Evolutionary conservation across 1,139 yeast genomes (phyloP).

Genomic region (Geotrichum carabidarum): DNA sequence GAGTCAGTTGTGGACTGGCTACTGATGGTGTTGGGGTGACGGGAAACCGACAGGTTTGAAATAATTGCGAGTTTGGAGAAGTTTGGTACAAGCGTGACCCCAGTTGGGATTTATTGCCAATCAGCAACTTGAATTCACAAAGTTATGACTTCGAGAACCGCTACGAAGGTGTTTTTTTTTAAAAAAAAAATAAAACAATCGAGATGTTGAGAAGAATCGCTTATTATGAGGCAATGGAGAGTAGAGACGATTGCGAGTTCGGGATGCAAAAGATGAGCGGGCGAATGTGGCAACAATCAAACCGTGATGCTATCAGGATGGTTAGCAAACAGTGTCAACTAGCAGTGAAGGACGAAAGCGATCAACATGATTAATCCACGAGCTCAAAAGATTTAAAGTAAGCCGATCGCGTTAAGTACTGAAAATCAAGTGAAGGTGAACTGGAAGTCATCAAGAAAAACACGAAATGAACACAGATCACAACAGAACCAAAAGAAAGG

Average conservation of each 20-base stretch:
- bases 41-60: conserved; percentile 7
- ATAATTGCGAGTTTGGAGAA: conserved; percentile 1
- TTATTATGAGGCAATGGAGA: no score
- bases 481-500: not conserved
- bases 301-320: not conserved
- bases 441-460: not conserved
- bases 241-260: not conserved
- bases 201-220: not conserved
- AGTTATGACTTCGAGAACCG: not conserved
- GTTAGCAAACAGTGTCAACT: not conserved
- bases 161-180: not conserved
- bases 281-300: not conserved
- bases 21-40: not conserved
- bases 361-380: not conserved
- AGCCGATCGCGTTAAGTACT: not conserved
- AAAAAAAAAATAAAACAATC: not conserved
- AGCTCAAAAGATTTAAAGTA: not conserved
- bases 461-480: not conserved
- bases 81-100: not conserved
- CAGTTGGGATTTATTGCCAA: not conserved
- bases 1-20: conserved; percentile 5
- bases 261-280: not conserved
- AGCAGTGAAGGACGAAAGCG: not conserved
- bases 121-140: not conserved
- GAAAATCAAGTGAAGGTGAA: not conserved